Evolutionary conservation across 2,329 filamentous ascomycete genomes (phyloP).

Genomic region (Penicillium aurantiogriseum): DNA sequence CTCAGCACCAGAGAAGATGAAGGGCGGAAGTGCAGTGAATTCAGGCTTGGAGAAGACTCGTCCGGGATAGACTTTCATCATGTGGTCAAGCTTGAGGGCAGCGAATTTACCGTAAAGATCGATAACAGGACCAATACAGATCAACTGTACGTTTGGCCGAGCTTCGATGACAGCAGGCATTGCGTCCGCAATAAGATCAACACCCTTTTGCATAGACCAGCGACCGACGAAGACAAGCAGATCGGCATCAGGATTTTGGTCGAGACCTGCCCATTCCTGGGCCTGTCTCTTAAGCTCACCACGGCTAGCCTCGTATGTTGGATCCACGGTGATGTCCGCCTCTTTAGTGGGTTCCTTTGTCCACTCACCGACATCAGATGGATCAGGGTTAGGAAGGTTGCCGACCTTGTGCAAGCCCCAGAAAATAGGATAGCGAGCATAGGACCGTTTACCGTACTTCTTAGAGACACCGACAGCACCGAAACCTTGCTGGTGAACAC

Average conservation of each 20-base stretch:
- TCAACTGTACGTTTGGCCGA: conserved; percentile 59
- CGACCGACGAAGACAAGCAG: conserved; percentile 67
- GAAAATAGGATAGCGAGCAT: conserved; percentile 67
- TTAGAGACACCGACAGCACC: conserved; percentile 68
- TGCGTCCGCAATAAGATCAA: conserved; percentile 67
- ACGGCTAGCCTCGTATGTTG: conserved; percentile 54
- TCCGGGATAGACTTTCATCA: conserved; percentile 65
- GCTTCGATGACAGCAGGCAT: conserved; percentile 63
- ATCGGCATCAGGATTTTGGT: conserved; percentile 62
- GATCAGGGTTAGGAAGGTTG: conserved; percentile 64
- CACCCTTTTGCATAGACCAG: conserved; percentile 68
- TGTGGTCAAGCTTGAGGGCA: conserved; percentile 61
- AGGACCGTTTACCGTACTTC: conserved; percentile 68
- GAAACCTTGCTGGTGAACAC: conserved; percentile 65
- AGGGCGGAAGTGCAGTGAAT: conserved; percentile 64
- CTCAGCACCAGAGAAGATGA: conserved; percentile 66
- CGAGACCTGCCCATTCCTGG: conserved; percentile 65
- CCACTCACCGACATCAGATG: conserved; percentile 62
- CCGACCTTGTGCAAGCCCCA: conserved; percentile 65
- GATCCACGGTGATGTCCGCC: conserved; percentile 53
- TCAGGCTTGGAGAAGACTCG: conserved; percentile 66
- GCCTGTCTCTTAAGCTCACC: conserved; percentile 59
- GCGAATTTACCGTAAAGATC: conserved; percentile 68
- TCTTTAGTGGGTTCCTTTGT: conserved; percentile 53
- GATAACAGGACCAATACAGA: conserved; percentile 65